Evolutionary conservation across 2,329 filamentous ascomycete species (phyloP), one percentile per base, ranked within the genome.

Genomic region (Cordyceps cateniannulata): DNA sequence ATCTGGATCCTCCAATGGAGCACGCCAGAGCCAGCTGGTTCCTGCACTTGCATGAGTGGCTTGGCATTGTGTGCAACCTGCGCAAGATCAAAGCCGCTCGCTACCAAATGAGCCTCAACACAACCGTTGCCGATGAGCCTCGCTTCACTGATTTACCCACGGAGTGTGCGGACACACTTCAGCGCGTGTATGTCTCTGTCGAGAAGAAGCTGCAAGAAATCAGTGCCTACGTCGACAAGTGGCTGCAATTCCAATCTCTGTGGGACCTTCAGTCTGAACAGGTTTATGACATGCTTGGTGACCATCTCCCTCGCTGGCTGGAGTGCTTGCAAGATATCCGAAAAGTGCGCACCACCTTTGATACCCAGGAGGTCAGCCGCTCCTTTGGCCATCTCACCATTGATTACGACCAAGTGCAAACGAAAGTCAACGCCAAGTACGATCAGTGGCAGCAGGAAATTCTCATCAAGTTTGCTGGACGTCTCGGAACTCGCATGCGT

Each of bases 361-460:
- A 99, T 71, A 99, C 93, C 1, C 96, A 93, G 9, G 95, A 97
- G 71, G 91, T 96, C 65, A 95, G 89, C 73, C 89, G 90, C 44
- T 89, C 89, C 1, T 99, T 99, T 71, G 95, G 95, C 5, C 93
- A 96, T 73, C 86, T 98, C 59, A 91, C 89, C 4, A 92, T 99
- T 69, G 93, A 99, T 72, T 99, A 99, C 70, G 95, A 98, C 69
- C 96, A 99, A 74, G 95, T 99, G 0, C 96, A 99, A 75, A 91
- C 93, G 61, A 97, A 96, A 75, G 95, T 99, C 73, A 99, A 98
- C 69, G 91, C 92, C 68, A 99, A 98, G 73, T 99, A 99, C 71
- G 96, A 99, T 71, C 93, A 98, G 73, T 99, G 96, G 95, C 95
- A 99, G 73, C 91, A 97, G 68, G 95, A 99, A 66, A 96, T 99